These are phyloP conservation scores for Zalaria sp. DNA, from an alignment of 2,329 filamentous ascomycete species.

Conservation along the genomic window DNA sequence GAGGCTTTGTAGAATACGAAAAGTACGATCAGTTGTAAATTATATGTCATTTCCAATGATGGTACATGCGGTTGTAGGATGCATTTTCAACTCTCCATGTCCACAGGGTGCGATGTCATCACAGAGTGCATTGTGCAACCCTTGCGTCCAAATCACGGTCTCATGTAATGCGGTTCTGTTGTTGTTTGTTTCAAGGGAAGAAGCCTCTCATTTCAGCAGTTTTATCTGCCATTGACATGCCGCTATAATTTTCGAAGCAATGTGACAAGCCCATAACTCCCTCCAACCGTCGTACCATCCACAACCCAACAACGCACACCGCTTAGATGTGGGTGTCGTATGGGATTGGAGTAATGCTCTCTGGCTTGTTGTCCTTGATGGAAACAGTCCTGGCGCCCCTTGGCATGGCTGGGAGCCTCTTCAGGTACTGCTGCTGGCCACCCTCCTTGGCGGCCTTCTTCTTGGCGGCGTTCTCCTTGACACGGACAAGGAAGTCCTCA, in stretches of 20 bases:
- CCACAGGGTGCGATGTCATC: too few relatives aligned
- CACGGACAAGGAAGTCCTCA: constrained; percentile 90
- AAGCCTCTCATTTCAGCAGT: too few relatives aligned
- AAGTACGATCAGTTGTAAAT: too few relatives aligned
- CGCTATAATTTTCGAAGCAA: not conserved
- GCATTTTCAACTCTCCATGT: too few relatives aligned
- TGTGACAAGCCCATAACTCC: not conserved
- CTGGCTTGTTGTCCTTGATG: constrained; percentile 68
- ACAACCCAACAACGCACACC: constrained; percentile 3
- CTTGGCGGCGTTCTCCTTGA: constrained; percentile 89
- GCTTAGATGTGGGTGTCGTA: constrained; percentile 96
- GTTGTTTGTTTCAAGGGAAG: too few relatives aligned
- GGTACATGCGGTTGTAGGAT: too few relatives aligned
- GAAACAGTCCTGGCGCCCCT: constrained; percentile 69
- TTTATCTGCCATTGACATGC: not conserved
- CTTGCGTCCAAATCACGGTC: too few relatives aligned
- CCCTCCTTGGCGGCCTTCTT: constrained; percentile 87
- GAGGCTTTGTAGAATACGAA: too few relatives aligned
- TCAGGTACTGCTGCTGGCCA: constrained; percentile 78
- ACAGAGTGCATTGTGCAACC: too few relatives aligned
- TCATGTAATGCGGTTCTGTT: too few relatives aligned
- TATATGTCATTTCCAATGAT: too few relatives aligned
- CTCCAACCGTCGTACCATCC: not conserved
- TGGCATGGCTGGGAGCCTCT: constrained; percentile 74
- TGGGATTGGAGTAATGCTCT: constrained; percentile 80